These are phyloP conservation scores for Spathaspora girioi DNA, from an alignment of 805 yeast species.

Conservation along the genomic window DNA sequence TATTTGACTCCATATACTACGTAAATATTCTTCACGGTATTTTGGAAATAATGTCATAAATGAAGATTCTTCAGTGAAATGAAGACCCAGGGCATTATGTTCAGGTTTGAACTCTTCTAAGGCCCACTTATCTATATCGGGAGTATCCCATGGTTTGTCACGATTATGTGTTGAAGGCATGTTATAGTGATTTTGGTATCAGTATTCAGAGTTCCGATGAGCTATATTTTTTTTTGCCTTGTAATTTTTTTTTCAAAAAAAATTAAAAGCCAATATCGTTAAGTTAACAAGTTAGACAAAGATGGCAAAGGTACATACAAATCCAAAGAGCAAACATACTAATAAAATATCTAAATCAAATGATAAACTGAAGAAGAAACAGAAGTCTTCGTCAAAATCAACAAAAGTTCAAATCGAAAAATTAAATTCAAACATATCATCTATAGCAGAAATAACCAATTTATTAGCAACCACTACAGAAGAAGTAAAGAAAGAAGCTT, in stretches of 20 bases:
- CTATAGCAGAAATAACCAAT: constrained; percentile 18
- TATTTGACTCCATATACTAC: constrained; percentile 91
- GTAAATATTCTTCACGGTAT: constrained; percentile 87
- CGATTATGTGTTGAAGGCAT: constrained; percentile 93
- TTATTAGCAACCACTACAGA: constrained; percentile 10
- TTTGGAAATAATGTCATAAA: constrained; percentile 95
- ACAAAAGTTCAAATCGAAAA: constrained; percentile 30
- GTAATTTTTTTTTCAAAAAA: neutral
- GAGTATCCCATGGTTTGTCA: constrained; percentile 98
- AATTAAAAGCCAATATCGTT: neutral
- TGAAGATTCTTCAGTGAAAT: constrained; percentile 94
- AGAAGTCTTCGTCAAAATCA: constrained; percentile 23
- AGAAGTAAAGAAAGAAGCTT: constrained; percentile 13
- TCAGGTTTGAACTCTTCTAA: constrained; percentile 85
- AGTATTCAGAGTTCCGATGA: constrained; percentile 1
- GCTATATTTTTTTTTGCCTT: neutral
- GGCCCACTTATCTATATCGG: constrained; percentile 91
- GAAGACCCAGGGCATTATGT: constrained; percentile 79
- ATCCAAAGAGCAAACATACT: neutral
- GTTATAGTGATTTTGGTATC: neutral
- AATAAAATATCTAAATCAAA: neutral
- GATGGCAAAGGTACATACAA: neutral
- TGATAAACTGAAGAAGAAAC: constrained; percentile 1
- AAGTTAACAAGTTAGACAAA: neutral
- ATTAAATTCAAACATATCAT: constrained; percentile 25